Evolutionary conservation across 1,284 basidiomycete species (phyloP).

Genomic region (Volvariella surrecta): DNA sequence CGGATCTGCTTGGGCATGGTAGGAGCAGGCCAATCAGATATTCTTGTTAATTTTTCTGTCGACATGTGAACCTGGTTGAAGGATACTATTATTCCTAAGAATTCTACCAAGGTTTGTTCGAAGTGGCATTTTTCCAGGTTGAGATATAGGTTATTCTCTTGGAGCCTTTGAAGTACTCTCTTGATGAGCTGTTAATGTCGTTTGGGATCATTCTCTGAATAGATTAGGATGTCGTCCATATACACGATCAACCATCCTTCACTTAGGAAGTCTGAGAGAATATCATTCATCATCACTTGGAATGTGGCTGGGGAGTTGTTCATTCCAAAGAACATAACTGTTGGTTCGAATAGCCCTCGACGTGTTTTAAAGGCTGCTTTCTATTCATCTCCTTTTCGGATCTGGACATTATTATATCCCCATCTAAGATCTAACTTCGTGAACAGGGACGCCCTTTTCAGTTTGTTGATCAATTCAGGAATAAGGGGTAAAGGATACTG

Average conservation of each 20-base stretch:
- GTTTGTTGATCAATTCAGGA: slow-evolving; percentile 9
- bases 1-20: slow-evolving; percentile 14
- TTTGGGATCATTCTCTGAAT: slow-evolving; percentile 10
- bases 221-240: slow-evolving; percentile 13
- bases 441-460: slow-evolving; percentile 4
- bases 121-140: slow-evolving; percentile 32
- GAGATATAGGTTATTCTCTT: slow-evolving; percentile 20
- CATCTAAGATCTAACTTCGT: slow-evolving; percentile 13
- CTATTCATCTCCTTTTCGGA: slow-evolving; percentile 26
- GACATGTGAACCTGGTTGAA: slow-evolving; percentile 28
- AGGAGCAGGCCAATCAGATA: slow-evolving; percentile 15
- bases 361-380: slow-evolving; percentile 24
- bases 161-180: slow-evolving; percentile 22
- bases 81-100: slow-evolving; percentile 30
- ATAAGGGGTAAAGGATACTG: slow-evolving; percentile 26
- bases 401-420: slow-evolving; percentile 18
- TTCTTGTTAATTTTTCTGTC: slow-evolving; percentile 25
- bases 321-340: slow-evolving; percentile 29
- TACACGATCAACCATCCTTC: not conserved
- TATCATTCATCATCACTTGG: slow-evolving; percentile 12
- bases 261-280: not conserved
- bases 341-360: slow-evolving; percentile 25
- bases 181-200: slow-evolving; percentile 12
- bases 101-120: slow-evolving; percentile 22
- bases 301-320: slow-evolving; percentile 16